Conservation (phyloP, 768 basidiomycete species). For the Lentinula sp. region DNA sequence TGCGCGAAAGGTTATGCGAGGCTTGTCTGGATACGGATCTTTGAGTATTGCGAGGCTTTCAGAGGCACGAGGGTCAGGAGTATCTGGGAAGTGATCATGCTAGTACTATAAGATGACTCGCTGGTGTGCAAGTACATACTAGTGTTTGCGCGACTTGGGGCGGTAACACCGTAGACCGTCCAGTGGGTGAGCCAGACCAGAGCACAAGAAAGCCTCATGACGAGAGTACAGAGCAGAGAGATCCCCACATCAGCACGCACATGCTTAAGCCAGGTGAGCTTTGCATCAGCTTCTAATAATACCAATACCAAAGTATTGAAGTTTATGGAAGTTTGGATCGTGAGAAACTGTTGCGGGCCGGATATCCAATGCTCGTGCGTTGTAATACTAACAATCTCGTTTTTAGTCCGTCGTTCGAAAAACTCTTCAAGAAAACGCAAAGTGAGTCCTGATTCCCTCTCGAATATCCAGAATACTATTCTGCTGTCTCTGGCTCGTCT, state of each 20-base stretch:
- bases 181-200: neutral
- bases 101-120: too few relatives aligned
- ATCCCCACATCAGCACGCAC: neutral
- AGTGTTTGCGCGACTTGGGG: neutral
- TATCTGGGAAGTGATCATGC: too few relatives aligned
- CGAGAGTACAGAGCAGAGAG: neutral
- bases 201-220: neutral
- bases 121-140: too few relatives aligned
- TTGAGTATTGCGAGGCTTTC: slow-evolving; percentile 9
- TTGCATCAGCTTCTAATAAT: neutral
- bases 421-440: neutral
- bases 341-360: neutral
- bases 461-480: neutral
- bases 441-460: neutral
- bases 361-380: neutral
- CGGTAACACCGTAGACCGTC: neutral
- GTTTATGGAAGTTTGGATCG: neutral
- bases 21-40: slow-evolving; percentile 39
- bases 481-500: neutral
- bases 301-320: neutral
- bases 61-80: neutral
- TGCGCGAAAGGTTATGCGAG: slow-evolving; percentile 45
- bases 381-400: neutral
- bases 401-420: neutral
- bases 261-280: neutral